Evolutionary conservation across 2,329 filamentous ascomycete species (phyloP).

Genomic region (Alternaria postmessia): DNA sequence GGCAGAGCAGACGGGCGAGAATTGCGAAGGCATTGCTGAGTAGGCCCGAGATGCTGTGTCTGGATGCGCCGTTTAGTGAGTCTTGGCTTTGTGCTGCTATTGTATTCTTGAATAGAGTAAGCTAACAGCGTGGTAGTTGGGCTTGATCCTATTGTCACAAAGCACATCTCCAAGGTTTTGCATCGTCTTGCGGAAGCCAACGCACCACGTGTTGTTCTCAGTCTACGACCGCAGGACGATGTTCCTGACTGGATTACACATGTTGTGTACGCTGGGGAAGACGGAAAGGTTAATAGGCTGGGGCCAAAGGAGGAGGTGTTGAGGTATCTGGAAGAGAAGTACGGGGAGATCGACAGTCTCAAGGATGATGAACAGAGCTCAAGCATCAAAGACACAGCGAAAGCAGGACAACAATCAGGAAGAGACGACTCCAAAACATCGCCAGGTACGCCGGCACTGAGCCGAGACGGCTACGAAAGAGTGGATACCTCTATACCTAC

Average conservation of each 20-base stretch:
- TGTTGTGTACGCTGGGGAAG: conserved; percentile 73
- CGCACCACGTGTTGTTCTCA: conserved; percentile 77
- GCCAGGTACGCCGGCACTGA: conserved; percentile 22
- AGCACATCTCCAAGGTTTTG: conserved; percentile 75
- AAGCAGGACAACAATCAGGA: conserved; percentile 41
- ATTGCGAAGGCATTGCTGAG: conserved; percentile 86
- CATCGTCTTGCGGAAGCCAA: conserved; percentile 70
- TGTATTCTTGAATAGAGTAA: neutral
- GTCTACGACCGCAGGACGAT: conserved; percentile 82
- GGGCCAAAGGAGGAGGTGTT: conserved; percentile 72
- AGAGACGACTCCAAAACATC: conserved; percentile 20
- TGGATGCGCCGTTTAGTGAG: conserved; percentile 86
- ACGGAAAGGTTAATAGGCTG: conserved; percentile 70
- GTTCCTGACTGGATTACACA: conserved; percentile 93
- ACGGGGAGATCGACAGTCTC: conserved; percentile 31
- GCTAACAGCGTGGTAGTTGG: conserved; percentile 66
- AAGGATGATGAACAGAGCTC: conserved; percentile 14
- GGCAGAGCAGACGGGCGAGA: conserved; percentile 84
- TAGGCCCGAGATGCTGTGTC: conserved; percentile 78
- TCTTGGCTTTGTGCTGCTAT: neutral
- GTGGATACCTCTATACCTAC: conserved; percentile 24
- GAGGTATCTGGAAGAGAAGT: conserved; percentile 48
- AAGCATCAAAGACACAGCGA: conserved; percentile 33
- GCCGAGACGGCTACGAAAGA: conserved; percentile 43
- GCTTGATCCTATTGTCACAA: conserved; percentile 82